Conservation (phyloP, 805 yeast species). For the Sugiyamaella mastotermitis region DNA sequence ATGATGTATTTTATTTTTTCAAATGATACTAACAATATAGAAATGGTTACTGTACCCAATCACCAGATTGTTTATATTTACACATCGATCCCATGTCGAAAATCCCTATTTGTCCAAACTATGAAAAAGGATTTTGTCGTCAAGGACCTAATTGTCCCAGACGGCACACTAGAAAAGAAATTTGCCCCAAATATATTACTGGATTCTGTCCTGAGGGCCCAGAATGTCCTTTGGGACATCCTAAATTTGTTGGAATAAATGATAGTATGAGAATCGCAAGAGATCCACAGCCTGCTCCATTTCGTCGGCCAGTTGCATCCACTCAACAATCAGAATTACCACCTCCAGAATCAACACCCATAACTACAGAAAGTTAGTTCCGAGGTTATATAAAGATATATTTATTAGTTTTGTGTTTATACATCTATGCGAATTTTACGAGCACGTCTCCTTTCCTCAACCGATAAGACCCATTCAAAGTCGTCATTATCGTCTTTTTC, state of each 20-base stretch:
- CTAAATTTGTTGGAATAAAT: conserved; percentile 43
- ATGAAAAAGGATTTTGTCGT: conserved; percentile 84
- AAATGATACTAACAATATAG: conserved; percentile 2
- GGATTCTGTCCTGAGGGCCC: conserved; percentile 94
- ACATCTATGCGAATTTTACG: conserved; percentile 20
- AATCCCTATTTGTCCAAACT: conserved; percentile 82
- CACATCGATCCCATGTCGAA: conserved; percentile 87
- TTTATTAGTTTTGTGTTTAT: no score
- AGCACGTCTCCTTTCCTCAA: conserved; percentile 50
- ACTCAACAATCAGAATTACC: no score
- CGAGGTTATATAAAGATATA: no score
- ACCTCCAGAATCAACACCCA: no score
- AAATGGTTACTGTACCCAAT: conserved; percentile 68
- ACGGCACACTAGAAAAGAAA: conserved; percentile 67
- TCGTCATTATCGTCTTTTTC: no score
- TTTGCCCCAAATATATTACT: conserved; percentile 75
- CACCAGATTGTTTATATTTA: conserved; percentile 87
- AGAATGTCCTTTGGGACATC: conserved; percentile 74
- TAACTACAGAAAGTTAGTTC: no score
- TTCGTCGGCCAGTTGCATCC: no score
- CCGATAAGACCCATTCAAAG: conserved; percentile 69
- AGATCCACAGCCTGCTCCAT: no score
- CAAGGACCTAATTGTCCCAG: conserved; percentile 82
- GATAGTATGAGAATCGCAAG: conserved; percentile 33
- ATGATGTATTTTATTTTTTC: not conserved